A percentile compares a stretch with the other conserved stretches of the same genome.
phyloP scores from a whole-genome alignment of 345 rosid genomes.

The Turnera subulata region DNA sequence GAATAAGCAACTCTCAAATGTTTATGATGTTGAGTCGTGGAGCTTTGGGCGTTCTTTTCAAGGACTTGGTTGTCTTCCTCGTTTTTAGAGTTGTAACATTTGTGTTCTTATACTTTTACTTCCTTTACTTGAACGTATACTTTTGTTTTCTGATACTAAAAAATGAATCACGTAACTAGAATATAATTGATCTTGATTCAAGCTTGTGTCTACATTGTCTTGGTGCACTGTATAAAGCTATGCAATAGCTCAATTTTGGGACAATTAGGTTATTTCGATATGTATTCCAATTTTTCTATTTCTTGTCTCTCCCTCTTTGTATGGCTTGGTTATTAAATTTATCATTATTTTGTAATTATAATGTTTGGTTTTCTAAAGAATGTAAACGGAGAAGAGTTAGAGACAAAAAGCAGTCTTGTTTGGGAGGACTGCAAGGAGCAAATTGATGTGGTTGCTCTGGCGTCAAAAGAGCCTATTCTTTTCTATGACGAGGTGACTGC shows the following conservation, averaged over 20 bases:
- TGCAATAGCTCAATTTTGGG: background rate
- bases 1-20: background rate
- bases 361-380: slow-evolving; percentile 15
- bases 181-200: background rate
- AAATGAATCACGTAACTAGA: no score
- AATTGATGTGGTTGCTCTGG: slow-evolving; percentile 68
- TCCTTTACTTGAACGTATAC: no score
- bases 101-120: no score
- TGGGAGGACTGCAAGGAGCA: slow-evolving; percentile 85
- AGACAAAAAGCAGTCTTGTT: slow-evolving; percentile 29
- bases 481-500: slow-evolving; percentile 83
- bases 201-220: background rate
- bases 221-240: background rate
- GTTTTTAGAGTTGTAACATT: no score
- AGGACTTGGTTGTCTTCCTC: background rate
- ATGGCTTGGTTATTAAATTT: background rate
- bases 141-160: no score
- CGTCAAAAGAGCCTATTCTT: slow-evolving; percentile 91
- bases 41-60: background rate
- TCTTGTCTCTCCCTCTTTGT: background rate
- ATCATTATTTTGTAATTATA: background rate
- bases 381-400: slow-evolving; percentile 22
- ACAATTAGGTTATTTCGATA: background rate
- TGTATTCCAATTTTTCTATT: background rate
- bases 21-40: background rate